Evolutionary conservation across 495 filamentous ascomycete species (phyloP).

Genomic region (Neurospora sp.): DNA sequence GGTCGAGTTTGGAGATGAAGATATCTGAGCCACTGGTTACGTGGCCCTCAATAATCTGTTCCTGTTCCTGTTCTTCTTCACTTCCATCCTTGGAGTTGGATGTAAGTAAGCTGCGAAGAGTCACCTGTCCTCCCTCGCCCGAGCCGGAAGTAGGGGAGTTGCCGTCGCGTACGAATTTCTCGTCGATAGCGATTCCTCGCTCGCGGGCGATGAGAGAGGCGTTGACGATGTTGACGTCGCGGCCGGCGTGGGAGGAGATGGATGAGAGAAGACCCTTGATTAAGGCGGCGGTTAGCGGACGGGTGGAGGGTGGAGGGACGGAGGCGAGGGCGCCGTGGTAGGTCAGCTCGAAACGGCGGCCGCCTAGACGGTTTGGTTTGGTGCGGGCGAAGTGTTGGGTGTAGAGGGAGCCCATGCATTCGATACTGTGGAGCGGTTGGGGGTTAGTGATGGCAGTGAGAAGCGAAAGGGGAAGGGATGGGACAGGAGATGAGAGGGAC

Average conservation of each 20-base stretch:
- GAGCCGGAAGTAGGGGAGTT: slow-evolving; percentile 45
- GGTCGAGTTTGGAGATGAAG: slow-evolving; percentile 55
- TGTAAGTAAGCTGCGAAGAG: slow-evolving; percentile 28
- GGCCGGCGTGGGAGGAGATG: slow-evolving; percentile 46
- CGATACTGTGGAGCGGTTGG: slow-evolving; percentile 28
- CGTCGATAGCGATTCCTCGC: slow-evolving; percentile 59
- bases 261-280: slow-evolving; percentile 55
- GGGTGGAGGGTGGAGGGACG: slow-evolving; percentile 45
- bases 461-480: not conserved
- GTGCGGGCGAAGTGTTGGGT: slow-evolving; percentile 53
- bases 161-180: slow-evolving; percentile 46
- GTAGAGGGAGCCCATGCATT: slow-evolving; percentile 60
- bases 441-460: not conserved
- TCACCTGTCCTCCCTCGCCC: slow-evolving; percentile 34
- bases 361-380: slow-evolving; percentile 1
- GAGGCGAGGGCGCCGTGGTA: slow-evolving; percentile 57
- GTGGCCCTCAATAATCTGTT: slow-evolving; percentile 57
- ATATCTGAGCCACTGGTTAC: slow-evolving; percentile 43
- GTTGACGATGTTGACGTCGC: slow-evolving; percentile 68
- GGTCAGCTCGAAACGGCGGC: slow-evolving; percentile 54
- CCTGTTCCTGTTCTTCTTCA: slow-evolving; percentile 32
- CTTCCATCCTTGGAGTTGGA: slow-evolving; percentile 14
- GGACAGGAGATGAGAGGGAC: too few species aligned
- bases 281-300: slow-evolving; percentile 58
- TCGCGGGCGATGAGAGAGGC: slow-evolving; percentile 57